A percentile compares a stretch with the other conserved stretches of the same genome.
Evolutionary conservation across 192 early-diverging fungal species (phyloP).

Genomic region (Coemansia nantahalensis): DNA sequence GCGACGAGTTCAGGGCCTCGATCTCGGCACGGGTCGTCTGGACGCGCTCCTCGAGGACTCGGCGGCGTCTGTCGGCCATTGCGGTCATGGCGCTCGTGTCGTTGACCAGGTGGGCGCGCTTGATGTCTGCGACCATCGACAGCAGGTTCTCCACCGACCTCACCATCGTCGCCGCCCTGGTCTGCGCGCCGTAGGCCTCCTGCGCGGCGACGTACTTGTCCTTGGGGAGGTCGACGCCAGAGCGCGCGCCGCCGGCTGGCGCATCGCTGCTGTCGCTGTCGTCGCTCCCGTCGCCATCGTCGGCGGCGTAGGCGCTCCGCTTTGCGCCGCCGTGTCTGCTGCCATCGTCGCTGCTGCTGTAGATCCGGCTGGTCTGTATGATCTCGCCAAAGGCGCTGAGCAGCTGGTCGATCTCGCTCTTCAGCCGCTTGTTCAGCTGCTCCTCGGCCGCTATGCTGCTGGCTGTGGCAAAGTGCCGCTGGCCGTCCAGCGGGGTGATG

Average conservation of each 20-base stretch:
- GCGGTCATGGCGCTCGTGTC: constrained; percentile 31
- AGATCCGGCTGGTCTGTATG: constrained; percentile 42
- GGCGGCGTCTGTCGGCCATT: constrained; percentile 38
- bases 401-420: constrained; percentile 48
- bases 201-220: constrained; percentile 48
- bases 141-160: constrained; percentile 48
- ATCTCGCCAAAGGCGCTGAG: constrained; percentile 50
- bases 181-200: constrained; percentile 50
- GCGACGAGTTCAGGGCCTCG: constrained; percentile 33
- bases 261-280: constrained; percentile 9
- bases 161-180: constrained; percentile 49
- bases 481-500: constrained; percentile 12
- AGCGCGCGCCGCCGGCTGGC: not conserved
- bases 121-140: constrained; percentile 46
- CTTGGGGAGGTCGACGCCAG: constrained; percentile 28
- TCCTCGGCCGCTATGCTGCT: constrained; percentile 29
- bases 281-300: constrained; percentile 3
- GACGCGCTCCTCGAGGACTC: constrained; percentile 22
- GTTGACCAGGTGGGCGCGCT: constrained; percentile 47
- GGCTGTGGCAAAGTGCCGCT: constrained; percentile 38
- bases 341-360: constrained; percentile 18
- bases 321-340: not conserved
- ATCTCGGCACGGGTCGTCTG: constrained; percentile 16
- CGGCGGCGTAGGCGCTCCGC: not conserved
- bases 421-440: constrained; percentile 43